Evolutionary conservation across 2,329 filamentous ascomycete species (phyloP).

Genomic region (Clarireedia monteithiana): DNA sequence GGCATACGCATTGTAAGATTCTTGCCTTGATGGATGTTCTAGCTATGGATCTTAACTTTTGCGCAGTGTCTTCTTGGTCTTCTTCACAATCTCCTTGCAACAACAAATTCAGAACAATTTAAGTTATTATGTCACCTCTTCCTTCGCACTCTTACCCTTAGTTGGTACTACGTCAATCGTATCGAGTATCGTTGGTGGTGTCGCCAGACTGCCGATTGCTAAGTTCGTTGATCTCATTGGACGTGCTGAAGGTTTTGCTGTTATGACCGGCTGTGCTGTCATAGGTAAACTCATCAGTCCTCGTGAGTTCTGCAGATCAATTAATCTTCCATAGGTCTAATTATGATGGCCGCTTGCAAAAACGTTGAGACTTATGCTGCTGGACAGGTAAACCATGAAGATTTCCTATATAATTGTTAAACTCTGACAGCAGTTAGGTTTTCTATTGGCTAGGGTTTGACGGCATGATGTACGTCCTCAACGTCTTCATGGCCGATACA

Average conservation of each 20-base stretch:
- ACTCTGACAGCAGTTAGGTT: constrained; percentile 9
- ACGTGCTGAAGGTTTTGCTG: constrained; percentile 53
- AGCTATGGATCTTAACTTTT: neutral
- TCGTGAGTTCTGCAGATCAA: neutral
- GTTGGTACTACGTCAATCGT: constrained; percentile 22
- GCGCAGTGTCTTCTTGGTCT: constrained; percentile 21
- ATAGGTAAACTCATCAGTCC: constrained; percentile 24
- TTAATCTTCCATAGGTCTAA: constrained; percentile 37
- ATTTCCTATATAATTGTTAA: too few relatives aligned
- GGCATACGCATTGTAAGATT: constrained; percentile 20
- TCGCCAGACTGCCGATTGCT: constrained; percentile 38
- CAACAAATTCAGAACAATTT: constrained; percentile 20
- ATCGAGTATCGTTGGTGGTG: constrained; percentile 23
- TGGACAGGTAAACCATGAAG: constrained; percentile 49
- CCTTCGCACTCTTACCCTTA: constrained; percentile 19
- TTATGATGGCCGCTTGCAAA: constrained; percentile 58
- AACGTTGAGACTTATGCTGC: constrained; percentile 55
- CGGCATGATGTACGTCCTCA: constrained; percentile 48
- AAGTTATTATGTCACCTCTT: constrained; percentile 20
- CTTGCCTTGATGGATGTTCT: neutral
- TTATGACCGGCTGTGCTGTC: constrained; percentile 45
- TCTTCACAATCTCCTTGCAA: constrained; percentile 24
- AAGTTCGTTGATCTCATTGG: constrained; percentile 63
- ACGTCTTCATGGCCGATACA: constrained; percentile 61
- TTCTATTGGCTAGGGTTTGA: constrained; percentile 26